A percentile compares a stretch with the other conserved stretches of the same genome.
phyloP scores from a whole-genome alignment of 1,139 yeast genomes.

The Scheffersomyces stambukii region DNA sequence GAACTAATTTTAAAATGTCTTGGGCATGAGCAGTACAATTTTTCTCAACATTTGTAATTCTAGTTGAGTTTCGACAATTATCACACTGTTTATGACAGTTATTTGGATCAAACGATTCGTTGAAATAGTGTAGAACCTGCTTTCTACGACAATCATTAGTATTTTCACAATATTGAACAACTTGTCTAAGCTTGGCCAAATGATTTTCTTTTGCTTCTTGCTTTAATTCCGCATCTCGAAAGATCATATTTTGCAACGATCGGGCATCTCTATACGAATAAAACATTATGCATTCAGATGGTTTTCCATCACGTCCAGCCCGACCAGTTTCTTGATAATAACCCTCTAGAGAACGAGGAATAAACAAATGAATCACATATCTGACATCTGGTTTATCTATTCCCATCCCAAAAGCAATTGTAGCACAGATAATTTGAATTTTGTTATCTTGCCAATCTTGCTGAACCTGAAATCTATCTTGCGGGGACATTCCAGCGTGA shows the following conservation, averaged over 20 bases:
- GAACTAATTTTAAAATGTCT: constrained; percentile 56
- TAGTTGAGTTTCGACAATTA: constrained; percentile 59
- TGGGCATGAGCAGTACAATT: constrained; percentile 71
- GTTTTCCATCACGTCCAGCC: constrained; percentile 92
- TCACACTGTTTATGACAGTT: constrained; percentile 78
- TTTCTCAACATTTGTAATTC: constrained; percentile 43
- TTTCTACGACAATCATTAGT: constrained; percentile 84
- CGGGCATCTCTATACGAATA: constrained; percentile 77
- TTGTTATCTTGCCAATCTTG: constrained; percentile 73
- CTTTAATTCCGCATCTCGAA: constrained; percentile 67
- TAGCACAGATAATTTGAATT: constrained; percentile 84
- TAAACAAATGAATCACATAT: constrained; percentile 82
- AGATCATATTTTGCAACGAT: constrained; percentile 69
- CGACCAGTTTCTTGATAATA: constrained; percentile 99
- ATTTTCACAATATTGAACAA: constrained; percentile 89
- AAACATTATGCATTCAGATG: constrained; percentile 77
- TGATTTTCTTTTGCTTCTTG: constrained; percentile 71
- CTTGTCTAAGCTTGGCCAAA: constrained; percentile 71
- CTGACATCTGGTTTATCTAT: constrained; percentile 95
- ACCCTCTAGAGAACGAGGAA: constrained; percentile 90
- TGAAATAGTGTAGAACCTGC: constrained; percentile 85
- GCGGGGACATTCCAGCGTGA: constrained; percentile 91
- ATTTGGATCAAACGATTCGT: constrained; percentile 69
- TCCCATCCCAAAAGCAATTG: constrained; percentile 99
- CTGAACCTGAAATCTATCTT: constrained; percentile 69